These are phyloP conservation scores for Stentor roeselii DNA, from an alignment of 73 alveolate genomes.

Conservation along the genomic window DNA sequence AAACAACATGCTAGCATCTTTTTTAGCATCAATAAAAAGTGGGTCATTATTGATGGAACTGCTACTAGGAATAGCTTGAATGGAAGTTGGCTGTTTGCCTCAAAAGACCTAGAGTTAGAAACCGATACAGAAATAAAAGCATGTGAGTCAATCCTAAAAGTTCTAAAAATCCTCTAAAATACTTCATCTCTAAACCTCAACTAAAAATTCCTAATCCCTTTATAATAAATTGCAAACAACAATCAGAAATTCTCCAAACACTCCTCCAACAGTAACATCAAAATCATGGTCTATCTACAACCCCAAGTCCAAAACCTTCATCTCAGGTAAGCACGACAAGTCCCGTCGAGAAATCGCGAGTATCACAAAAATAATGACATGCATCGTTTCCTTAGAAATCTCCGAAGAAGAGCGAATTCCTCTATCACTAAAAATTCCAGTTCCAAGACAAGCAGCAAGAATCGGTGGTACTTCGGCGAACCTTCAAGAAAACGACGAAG, in stretches of 20 bases:
- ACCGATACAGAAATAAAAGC: background rate
- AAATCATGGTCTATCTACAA: slow-evolving; percentile 49
- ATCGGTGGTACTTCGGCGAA: slow-evolving; percentile 68
- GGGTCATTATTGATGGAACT: background rate
- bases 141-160: background rate
- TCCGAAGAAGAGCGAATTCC: slow-evolving; percentile 41
- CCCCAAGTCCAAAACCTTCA: slow-evolving; percentile 27
- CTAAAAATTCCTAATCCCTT: too few species aligned
- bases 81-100: background rate
- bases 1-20: background rate
- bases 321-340: slow-evolving; percentile 41
- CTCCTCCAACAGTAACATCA: slow-evolving; percentile 26
- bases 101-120: background rate
- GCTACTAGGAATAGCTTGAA: background rate
- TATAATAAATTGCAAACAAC: background rate
- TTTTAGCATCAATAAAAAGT: too few species aligned
- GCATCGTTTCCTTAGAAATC: slow-evolving; percentile 41
- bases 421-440: slow-evolving; percentile 39
- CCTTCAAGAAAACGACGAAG: slow-evolving; percentile 40
- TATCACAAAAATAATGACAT: slow-evolving; percentile 72
- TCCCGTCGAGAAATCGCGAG: slow-evolving; percentile 66
- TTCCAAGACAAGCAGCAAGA: slow-evolving; percentile 57
- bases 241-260: background rate
- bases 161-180: too few species aligned
- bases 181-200: too few species aligned